Base-by-base conservation (phyloP, 129 eudicot genomes). In the Chrysanthemum lavandulifolium region DNA sequence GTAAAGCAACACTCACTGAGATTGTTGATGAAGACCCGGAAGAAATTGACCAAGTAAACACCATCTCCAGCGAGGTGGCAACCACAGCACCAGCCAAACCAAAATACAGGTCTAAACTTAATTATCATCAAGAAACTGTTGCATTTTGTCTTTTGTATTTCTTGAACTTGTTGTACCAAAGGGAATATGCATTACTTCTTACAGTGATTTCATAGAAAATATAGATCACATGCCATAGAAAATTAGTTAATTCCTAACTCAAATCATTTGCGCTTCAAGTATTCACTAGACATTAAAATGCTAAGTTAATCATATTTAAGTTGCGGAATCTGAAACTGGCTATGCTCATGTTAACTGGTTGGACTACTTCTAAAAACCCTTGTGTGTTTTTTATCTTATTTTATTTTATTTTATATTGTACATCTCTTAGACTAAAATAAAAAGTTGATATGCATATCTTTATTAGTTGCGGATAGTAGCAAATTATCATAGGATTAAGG, bases 71-170 rank as follows among this genome's bases (percentile, higher is more conserved):
- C 9, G 76, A 79, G 54, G 80, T 59, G 58, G 50, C 79, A 5
- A 53, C 75, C 2, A 55, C 50, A 15, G 0, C 75, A 31, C 31
- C 74, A 48, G 27, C 91, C 71, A 87, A 82, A 72, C 91, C 88
- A 69, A 91, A 87, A 77, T 91, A 82, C 90, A 91, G 95, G 97
- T 91, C 47, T 66, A 19, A 16, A 51, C 36, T 13, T 73, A 15
- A 25, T 23, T 1, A 57, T 73, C 29, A 50, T 11, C 29, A 33
- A 0, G 10, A 61, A 21, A 61, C 13, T 61, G 62, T 61, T 21
- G 56, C 56, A 10, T 51, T 4, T 1, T 10, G 12, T 13, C 40
- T 61, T 25, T 10, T 61, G 25, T 25, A 19, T 15, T 18, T 23
- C 64, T 61, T 25, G n/a, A 21, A 13, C 8, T 61, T 4, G 12